These are phyloP conservation scores for Filosporella fistucella DNA, from an alignment of 495 filamentous ascomycete species.

Conservation along the genomic window DNA sequence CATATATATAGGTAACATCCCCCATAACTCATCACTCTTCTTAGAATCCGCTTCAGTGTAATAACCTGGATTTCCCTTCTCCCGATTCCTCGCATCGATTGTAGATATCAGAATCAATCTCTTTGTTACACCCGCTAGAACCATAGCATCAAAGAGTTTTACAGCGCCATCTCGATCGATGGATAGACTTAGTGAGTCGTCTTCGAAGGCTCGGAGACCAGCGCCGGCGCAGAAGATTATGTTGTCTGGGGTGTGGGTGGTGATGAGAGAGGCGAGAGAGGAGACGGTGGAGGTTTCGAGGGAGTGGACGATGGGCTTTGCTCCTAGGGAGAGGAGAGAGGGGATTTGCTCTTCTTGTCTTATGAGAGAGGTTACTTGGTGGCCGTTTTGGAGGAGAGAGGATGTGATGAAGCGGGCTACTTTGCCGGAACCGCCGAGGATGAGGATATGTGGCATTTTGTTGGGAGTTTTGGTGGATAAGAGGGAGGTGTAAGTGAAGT, in stretches of 20 bases:
- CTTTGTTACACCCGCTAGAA: conserved; percentile 25
- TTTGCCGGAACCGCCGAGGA: conserved; percentile 33
- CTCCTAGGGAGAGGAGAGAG: conserved; percentile 25
- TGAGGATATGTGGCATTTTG: conserved; percentile 25
- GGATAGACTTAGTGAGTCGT: conserved; percentile 23
- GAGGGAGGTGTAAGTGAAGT: not conserved
- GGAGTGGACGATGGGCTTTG: conserved; percentile 29
- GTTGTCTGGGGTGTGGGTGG: conserved; percentile 10
- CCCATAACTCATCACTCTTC: conserved; percentile 23
- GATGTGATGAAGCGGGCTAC: conserved; percentile 29
- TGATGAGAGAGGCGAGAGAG: conserved; percentile 25
- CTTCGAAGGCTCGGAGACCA: conserved; percentile 21
- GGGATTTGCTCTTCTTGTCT: conserved; percentile 24
- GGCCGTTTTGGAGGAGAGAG: conserved; percentile 22
- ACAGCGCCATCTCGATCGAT: conserved; percentile 32
- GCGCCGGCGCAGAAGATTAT: conserved; percentile 30
- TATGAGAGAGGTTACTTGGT: conserved; percentile 30
- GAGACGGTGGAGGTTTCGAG: conserved; percentile 27
- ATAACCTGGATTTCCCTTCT: conserved; percentile 26
- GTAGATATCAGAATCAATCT: conserved; percentile 30
- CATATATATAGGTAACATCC: conserved; percentile 25
- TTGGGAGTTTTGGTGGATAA: not conserved
- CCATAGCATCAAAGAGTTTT: conserved; percentile 28
- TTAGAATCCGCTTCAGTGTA: conserved; percentile 27
- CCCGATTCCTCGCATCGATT: conserved; percentile 28